Evolutionary conservation across 805 yeast species (phyloP), one percentile per base, ranked within the genome.

Genomic region (Pichia manshurica): DNA sequence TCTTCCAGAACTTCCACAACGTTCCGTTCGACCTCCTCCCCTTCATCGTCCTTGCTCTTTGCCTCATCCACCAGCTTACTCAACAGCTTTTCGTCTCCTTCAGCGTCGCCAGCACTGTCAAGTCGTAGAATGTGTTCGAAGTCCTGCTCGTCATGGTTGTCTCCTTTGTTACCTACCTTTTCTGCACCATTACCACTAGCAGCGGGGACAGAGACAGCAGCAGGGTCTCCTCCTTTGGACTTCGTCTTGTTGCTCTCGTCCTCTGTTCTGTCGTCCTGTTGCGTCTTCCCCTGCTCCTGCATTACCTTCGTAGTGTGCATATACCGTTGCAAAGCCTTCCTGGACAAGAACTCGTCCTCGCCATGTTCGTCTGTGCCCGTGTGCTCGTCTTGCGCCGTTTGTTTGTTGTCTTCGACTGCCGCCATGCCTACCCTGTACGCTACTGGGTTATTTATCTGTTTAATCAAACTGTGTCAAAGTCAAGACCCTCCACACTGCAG

Each of bases 241-340:
- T 13, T 28, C 29, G 5, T 28, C 42, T 39, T 29, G 31, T 15
- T 8, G 17, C 12, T 22, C 25, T 32, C 38, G 8, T 9, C 38
- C 29, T 7, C 20, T 8, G 6, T 33, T 6, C 20, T n/a, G 16
- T 7, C 42, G 8, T 15, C 42, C 42, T 39, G 17, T 17, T 6
- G 20, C 20, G 6, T 22, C 25, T 32, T 29, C 16, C 16, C 38
- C 15, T 42, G 38, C 23, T 34, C 25, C 12, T 34, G 35, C 29
- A 28, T 13, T 28, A 12, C 29, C 28, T 49, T 51, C 12, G 36
- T 33, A 7, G 53, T 32, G 43, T 47, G 50, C 46, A 49, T 53
- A 29, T 41, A 53, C 29, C 51, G 42, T 19, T 49, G 40, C 16
- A 53, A 35, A 6, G 55, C 55, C 37, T 40, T 45, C 28, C 50